A percentile compares a stretch with the other conserved stretches of the same genome.
These are phyloP conservation scores for Arachis stenosperma DNA, from an alignment of 306 rosid genomes.

Conservation along the genomic window DNA sequence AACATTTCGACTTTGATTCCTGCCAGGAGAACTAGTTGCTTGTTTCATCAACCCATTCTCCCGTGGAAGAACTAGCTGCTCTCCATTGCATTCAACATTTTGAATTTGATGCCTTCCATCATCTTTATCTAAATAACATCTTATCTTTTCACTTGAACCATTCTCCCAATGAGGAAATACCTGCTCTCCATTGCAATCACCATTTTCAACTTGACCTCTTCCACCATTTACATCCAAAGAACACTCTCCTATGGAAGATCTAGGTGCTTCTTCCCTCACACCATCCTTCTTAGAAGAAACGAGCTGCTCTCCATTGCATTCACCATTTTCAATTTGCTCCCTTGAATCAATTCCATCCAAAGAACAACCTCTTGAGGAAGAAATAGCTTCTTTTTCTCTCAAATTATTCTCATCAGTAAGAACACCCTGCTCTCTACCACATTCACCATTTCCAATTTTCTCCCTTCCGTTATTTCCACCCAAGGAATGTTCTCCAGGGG, in stretches of 20 bases:
- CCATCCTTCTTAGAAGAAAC: conserved; percentile 20
- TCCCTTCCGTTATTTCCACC: not conserved
- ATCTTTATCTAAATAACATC: conserved; percentile 8
- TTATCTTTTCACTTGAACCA: too few species aligned
- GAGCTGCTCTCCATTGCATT: not conserved
- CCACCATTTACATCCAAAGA: conserved; percentile 31
- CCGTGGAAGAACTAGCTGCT: conserved; percentile 42
- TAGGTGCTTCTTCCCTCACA: conserved; percentile 17
- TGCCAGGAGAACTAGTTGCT: conserved; percentile 28
- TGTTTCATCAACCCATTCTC: conserved; percentile 35
- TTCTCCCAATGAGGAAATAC: not conserved
- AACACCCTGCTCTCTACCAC: conserved; percentile 1
- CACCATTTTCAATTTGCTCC: conserved; percentile 23
- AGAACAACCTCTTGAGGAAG: conserved; percentile 32
- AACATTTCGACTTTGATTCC: conserved; percentile 37
- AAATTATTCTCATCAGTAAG: conserved; percentile 7
- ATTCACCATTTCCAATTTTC: conserved; percentile 25
- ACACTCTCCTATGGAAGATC: conserved; percentile 7
- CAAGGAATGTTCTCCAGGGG: conserved; percentile 27
- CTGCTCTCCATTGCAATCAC: conserved; percentile 24
- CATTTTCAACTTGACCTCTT: conserved; percentile 22
- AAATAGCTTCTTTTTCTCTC: not conserved
- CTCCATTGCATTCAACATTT: conserved; percentile 32
- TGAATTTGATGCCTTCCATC: conserved; percentile 25
- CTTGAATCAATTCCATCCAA: conserved; percentile 15